Percentiles rank a stretch among this genome's conserved stretches.
These are phyloP conservation scores for Aspergillus fijiensis DNA, from an alignment of 2,329 filamentous ascomycete genomes.

Conservation along the genomic window DNA sequence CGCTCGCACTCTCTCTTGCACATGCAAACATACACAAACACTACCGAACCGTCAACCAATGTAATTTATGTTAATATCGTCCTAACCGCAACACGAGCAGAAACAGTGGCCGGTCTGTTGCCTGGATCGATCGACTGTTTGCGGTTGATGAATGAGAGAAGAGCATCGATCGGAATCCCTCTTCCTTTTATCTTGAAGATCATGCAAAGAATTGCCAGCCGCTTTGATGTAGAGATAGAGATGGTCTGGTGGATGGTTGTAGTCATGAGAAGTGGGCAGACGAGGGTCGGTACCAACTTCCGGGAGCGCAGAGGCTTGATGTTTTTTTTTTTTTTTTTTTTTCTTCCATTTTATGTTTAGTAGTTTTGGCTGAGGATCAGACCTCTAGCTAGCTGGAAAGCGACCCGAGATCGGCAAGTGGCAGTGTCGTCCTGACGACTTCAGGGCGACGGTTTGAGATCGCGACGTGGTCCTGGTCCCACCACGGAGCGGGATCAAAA, in stretches of 20 bases:
- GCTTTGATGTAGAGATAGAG: too few relatives aligned
- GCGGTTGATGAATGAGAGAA: not conserved
- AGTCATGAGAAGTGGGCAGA: not conserved
- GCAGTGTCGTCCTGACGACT: constrained; percentile 5
- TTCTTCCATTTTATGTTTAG: too few relatives aligned
- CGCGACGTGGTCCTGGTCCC: not conserved
- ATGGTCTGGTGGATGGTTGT: too few relatives aligned
- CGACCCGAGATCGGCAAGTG: constrained; percentile 8
- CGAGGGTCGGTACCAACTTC: not conserved
- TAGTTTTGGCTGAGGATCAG: constrained; percentile 3
- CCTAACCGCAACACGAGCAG: not conserved
- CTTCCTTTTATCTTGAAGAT: too few relatives aligned
- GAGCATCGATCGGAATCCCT: not conserved
- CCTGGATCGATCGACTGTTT: not conserved
- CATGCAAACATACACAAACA: not conserved
- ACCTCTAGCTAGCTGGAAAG: constrained; percentile 4
- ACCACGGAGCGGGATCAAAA: not conserved
- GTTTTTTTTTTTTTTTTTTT: too few relatives aligned
- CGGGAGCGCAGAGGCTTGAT: not conserved
- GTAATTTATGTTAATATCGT: not conserved
- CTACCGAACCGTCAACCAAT: not conserved
- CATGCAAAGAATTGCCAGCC: too few relatives aligned
- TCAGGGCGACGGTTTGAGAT: not conserved
- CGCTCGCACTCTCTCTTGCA: too few relatives aligned
- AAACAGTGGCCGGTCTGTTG: not conserved